These are phyloP conservation scores for Sugiyamaella castrensis DNA, from an alignment of 1,139 yeast species.

Conservation along the genomic window DNA sequence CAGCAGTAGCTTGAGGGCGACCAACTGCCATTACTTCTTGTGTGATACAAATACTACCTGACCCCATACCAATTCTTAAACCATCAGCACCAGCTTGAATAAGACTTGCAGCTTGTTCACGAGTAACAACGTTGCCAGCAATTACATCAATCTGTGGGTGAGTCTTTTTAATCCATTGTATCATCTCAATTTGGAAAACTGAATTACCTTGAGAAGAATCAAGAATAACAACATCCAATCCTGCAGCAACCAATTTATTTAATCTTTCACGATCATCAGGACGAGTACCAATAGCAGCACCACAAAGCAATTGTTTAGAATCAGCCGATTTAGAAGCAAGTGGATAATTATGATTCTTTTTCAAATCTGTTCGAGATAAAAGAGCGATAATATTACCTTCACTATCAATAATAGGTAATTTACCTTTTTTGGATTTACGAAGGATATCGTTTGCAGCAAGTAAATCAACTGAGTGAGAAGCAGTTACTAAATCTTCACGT, in stretches of 20 bases:
- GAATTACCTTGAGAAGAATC: constrained; percentile 99
- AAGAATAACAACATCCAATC: constrained; percentile 91
- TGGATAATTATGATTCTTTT: constrained; percentile 92
- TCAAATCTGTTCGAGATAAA: constrained; percentile 93
- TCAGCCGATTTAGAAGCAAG: constrained; percentile 88
- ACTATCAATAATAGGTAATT: constrained; percentile 85
- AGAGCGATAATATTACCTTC: constrained; percentile 77
- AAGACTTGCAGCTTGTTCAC: constrained; percentile 97
- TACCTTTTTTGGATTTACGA: constrained; percentile 94
- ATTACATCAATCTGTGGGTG: constrained; percentile 80
- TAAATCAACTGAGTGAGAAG: constrained; percentile 65
- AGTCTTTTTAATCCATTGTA: constrained; percentile 81
- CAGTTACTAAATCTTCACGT: constrained; percentile 70
- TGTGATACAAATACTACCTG: constrained; percentile 97
- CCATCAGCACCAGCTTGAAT: constrained; percentile 98
- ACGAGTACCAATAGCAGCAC: constrained; percentile 97
- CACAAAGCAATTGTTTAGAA: constrained; percentile 95
- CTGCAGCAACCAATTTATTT: constrained; percentile 83
- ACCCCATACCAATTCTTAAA: constrained; percentile 99
- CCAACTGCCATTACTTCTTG: constrained; percentile 99
- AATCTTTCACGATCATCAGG: constrained; percentile 86
- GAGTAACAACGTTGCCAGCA: constrained; percentile 98
- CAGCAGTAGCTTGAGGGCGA: constrained; percentile 99
- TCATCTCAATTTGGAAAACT: constrained; percentile 87
- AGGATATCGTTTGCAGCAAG: constrained; percentile 85